Base-by-base conservation (phyloP, 1,284 basidiomycete genomes). In the Leccinum proliferum region DNA sequence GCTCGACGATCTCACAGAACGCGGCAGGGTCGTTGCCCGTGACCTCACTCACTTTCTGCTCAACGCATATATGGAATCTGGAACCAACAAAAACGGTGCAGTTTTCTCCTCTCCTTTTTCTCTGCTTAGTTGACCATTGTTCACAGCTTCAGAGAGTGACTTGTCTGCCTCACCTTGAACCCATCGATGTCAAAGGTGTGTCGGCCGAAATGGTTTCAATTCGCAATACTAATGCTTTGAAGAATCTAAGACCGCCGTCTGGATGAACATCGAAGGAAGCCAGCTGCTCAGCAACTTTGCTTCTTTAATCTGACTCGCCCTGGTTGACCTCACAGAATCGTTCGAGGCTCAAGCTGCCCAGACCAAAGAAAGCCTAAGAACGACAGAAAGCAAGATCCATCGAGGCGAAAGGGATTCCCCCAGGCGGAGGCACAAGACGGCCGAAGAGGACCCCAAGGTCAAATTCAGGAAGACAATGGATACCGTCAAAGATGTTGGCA, bases 401-500 rank as follows among this genome's bases (percentile, higher is more conserved):
- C 73, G 79, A 4, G 87, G 87, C 8, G 77, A 86, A 68, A 76
- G 85, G 50, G 84, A 85, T 64, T 72, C 76, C 39, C 66, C 86
- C 2, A 86, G 88, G 0, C 74, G 83, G 50, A 81, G 82, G 67
- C 79, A 78, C 70, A 72, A 81, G 67, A 73, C 78, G 0, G 67
- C 81, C 2, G 75, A 80, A 62, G 79, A 83, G 64, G 75, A 81
- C 37, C 65, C 71, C 8, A 80, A 81, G 68, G 78, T 78, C 10
- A 77, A 79, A 50, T 90, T 86, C 67, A 83, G 88, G 72, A 81
- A 81, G 65, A 78, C 83, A 1, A 86, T 89, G 83, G 88, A 88
- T 46, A 79, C 79, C 0, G 76, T 82, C 12, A 89, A 87, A 69
- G 78, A 76, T 6, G 77, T 75, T 0, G 88, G 88, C 10, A 82